phyloP scores from a whole-genome alignment of 2,329 filamentous ascomycete species.

The Penicillium sp. region DNA sequence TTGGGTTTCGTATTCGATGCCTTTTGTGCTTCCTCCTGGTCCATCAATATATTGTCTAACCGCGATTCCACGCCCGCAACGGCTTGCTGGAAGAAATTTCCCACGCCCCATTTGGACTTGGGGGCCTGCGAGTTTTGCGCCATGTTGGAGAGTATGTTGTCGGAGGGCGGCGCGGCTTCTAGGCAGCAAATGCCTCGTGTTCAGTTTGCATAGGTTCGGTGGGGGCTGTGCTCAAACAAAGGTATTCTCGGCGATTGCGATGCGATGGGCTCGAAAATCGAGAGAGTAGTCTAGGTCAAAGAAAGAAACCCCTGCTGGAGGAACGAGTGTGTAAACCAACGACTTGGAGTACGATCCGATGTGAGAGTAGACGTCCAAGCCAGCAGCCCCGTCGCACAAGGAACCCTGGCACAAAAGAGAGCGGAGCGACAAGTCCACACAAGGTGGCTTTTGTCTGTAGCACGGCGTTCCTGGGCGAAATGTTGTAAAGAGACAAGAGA shows the following conservation, averaged over 20 bases:
- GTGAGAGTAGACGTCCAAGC: conserved; percentile 16
- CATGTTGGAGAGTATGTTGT: conserved; percentile 30
- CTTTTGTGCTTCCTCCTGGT: conserved; percentile 63
- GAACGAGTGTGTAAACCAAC: conserved; percentile 10
- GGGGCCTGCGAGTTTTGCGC: conserved; percentile 45
- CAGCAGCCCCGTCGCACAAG: conserved; percentile 21
- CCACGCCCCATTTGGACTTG: conserved; percentile 69
- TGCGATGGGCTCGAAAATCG: background rate
- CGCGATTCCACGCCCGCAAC: conserved; percentile 92
- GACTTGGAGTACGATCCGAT: conserved; percentile 8
- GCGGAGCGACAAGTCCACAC: background rate
- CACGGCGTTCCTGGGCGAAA: background rate
- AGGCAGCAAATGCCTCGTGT: conserved; percentile 25
- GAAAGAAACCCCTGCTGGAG: background rate
- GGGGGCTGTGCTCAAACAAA: conserved; percentile 22
- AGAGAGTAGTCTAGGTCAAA: background rate
- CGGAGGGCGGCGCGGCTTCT: conserved; percentile 21
- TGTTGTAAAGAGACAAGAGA: conserved; percentile 5
- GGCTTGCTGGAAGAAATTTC: conserved; percentile 77
- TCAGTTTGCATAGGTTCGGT: conserved; percentile 29
- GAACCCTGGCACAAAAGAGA: background rate
- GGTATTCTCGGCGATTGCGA: background rate
- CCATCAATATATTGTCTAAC: conserved; percentile 86
- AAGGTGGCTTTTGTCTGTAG: background rate
- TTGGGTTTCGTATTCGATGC: conserved; percentile 34